A percentile compares a stretch with the other conserved stretches of the same genome.
Evolutionary conservation across 1,139 yeast species (phyloP).

Genomic region (Kurtzmaniella quercitrusa): DNA sequence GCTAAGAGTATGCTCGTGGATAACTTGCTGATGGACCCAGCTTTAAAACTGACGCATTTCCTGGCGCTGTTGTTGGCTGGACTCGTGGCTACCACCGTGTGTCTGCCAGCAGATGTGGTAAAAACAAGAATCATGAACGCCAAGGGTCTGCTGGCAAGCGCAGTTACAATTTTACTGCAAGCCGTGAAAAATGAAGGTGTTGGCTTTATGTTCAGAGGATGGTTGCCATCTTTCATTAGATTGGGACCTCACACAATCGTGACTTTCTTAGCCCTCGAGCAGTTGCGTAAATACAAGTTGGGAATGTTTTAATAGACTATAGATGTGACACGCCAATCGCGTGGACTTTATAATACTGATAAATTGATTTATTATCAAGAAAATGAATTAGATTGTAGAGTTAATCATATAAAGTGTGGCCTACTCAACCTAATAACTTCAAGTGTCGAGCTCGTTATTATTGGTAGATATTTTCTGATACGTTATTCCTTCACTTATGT

Average conservation of each 20-base stretch:
- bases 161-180: constrained; percentile 44
- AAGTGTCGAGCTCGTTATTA: not conserved
- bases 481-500: not conserved
- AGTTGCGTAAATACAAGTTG: constrained; percentile 55
- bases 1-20: constrained; percentile 62
- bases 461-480: not conserved
- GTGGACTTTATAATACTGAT: not conserved
- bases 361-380: not conserved
- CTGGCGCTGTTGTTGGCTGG: constrained; percentile 77
- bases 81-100: constrained; percentile 81
- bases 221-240: constrained; percentile 85
- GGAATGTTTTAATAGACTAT: constrained; percentile 35
- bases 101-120: constrained; percentile 90
- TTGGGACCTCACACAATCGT: constrained; percentile 88
- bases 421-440: too few relatives aligned
- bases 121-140: constrained; percentile 84
- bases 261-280: constrained; percentile 78
- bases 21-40: constrained; percentile 49
- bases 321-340: not conserved
- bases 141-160: constrained; percentile 46
- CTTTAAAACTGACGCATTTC: constrained; percentile 69
- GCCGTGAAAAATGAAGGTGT: constrained; percentile 71
- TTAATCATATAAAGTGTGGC: too few relatives aligned
- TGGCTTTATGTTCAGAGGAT: constrained; percentile 81
- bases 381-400: not conserved